Conservation (phyloP, 768 basidiomycete genomes). For the Tylopilus vinaceipallidus region DNA sequence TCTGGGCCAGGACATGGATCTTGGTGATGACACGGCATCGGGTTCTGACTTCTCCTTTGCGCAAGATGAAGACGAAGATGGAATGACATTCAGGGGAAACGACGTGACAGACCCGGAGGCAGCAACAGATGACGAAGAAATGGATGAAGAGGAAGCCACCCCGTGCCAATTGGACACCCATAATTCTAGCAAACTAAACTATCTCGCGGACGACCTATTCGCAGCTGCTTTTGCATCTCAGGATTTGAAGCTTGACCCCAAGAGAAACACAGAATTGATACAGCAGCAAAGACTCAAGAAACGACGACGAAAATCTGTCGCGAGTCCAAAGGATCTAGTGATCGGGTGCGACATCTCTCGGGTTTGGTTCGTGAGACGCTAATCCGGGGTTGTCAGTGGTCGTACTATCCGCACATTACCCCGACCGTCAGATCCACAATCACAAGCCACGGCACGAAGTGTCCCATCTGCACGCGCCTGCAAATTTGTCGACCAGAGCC, state of each 20-base stretch:
- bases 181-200: conserved; percentile 36
- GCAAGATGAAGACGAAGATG: conserved; percentile 16
- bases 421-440: conserved; percentile 24
- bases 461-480: conserved; percentile 47
- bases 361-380: background rate
- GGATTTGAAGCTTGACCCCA: conserved; percentile 6
- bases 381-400: conserved; percentile 40
- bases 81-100: conserved; percentile 10
- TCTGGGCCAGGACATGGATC: conserved; percentile 1
- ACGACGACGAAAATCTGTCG: conserved; percentile 33
- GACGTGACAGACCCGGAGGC: conserved; percentile 12
- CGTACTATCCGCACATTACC: conserved; percentile 52
- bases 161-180: background rate
- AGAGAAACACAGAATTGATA: conserved; percentile 24
- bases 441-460: conserved; percentile 39
- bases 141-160: conserved; percentile 10
- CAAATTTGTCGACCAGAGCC: conserved; percentile 51
- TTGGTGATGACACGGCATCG: conserved; percentile 9
- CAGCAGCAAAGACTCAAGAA: conserved; percentile 23
- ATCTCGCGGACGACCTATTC: conserved; percentile 70
- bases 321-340: conserved; percentile 47
- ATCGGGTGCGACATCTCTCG: conserved; percentile 43
- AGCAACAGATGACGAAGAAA: conserved; percentile 19
- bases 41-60: conserved; percentile 15
- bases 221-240: conserved; percentile 49